Evolutionary conservation across 495 filamentous ascomycete genomes (phyloP), one percentile per base, ranked within the genome.

Genomic region (Haplographium delicatum): DNA sequence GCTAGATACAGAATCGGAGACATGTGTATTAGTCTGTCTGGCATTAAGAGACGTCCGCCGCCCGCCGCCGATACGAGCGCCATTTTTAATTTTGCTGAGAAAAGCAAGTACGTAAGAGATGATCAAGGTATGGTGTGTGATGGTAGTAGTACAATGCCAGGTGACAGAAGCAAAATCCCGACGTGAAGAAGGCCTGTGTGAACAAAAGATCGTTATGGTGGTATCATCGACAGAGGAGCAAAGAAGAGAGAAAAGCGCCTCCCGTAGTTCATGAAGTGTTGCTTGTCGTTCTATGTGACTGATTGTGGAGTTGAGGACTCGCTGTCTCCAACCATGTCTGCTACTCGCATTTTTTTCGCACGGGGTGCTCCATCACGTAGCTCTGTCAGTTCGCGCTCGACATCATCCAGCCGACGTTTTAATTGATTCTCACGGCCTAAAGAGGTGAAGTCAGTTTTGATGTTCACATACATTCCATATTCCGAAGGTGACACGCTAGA

Each of bases 391-490:
- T 86, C 82, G 47, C 68, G 72, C 62, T 96, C 91, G 26, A 90
- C 70, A 49, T 96, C 89, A 33, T 85, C 83, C 5, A 96, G 72
- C 39, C 86, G 79, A 44, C 83, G 74, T 67, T 95, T 95, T 20
- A 96, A 75, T 37, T 86, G 85, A 34, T 87, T 84, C 62, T 95
- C 90, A 19, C 88, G 76, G n/a, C n/a, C n/a, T n/a, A n/a, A n/a
- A n/a, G n/a, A n/a, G n/a, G n/a, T n/a, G n/a, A n/a, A n/a, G n/a
- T n/a, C n/a, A n/a, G n/a, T n/a, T n/a, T n/a, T n/a, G n/a, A n/a
- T n/a, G n/a, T n/a, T n/a, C n/a, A n/a, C n/a, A n/a, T n/a, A n/a
- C n/a, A n/a, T n/a, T n/a, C n/a, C n/a, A n/a, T n/a, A n/a, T n/a
- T n/a, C n/a, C n/a, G n/a, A n/a, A n/a, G n/a, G n/a, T n/a, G n/a